These are phyloP conservation scores for Aspergillus affinis DNA, from an alignment of 495 filamentous ascomycete species.

Conservation along the genomic window DNA sequence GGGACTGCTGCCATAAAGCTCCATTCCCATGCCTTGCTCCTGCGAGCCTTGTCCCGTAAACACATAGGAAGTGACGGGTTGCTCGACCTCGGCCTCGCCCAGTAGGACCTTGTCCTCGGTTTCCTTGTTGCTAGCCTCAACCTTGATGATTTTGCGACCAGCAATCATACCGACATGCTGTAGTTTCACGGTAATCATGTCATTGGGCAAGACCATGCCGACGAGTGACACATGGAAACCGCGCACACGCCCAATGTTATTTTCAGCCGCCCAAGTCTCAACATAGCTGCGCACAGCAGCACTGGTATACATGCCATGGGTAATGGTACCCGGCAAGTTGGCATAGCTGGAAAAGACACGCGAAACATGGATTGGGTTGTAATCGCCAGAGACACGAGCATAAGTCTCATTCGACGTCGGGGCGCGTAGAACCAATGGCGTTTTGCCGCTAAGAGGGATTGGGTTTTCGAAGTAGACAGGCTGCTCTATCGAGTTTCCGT, in stretches of 20 bases:
- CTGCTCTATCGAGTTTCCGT: constrained; percentile 92
- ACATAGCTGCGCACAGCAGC: constrained; percentile 97
- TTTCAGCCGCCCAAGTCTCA: constrained; percentile 98
- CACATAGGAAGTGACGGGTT: constrained; percentile 95
- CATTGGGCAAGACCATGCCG: constrained; percentile 97
- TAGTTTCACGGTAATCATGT: constrained; percentile 88
- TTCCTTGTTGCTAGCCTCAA: constrained; percentile 90
- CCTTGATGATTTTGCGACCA: constrained; percentile 98
- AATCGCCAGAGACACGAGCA: constrained; percentile 94
- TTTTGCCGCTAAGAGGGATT: constrained; percentile 92
- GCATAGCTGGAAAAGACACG: constrained; percentile 94
- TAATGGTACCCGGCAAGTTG: constrained; percentile 92
- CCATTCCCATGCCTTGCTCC: constrained; percentile 99
- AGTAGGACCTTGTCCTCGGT: constrained; percentile 92
- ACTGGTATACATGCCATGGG: constrained; percentile 98
- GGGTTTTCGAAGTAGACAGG: constrained; percentile 96
- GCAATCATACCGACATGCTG: constrained; percentile 97
- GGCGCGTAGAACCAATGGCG: constrained; percentile 78
- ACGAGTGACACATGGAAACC: constrained; percentile 94
- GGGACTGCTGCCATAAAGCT: constrained; percentile 86
- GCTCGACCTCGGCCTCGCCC: constrained; percentile 96
- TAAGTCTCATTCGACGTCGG: constrained; percentile 98
- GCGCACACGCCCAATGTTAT: constrained; percentile 94
- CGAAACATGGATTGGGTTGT: constrained; percentile 98
- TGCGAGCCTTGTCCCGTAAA: constrained; percentile 98